Evolutionary conservation across 2,329 filamentous ascomycete species (phyloP).

Genomic region (Helotiales sp.): DNA sequence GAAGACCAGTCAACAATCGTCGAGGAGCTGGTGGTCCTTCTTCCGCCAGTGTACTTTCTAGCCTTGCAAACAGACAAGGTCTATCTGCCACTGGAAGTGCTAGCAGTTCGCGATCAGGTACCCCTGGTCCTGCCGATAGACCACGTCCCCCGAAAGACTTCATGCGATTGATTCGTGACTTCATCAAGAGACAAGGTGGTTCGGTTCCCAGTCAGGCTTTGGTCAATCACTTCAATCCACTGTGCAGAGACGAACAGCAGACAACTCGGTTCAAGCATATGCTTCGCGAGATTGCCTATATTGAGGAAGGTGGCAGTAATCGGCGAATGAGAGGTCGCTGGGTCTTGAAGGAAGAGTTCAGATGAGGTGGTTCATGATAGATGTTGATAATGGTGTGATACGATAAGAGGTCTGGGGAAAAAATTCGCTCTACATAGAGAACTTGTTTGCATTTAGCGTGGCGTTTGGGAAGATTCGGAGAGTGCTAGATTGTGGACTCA

Average conservation of each 20-base stretch:
- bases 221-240: constrained; percentile 87
- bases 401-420: neutral
- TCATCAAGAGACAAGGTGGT: constrained; percentile 78
- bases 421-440: neutral
- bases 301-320: constrained; percentile 53
- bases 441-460: constrained; percentile 24
- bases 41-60: constrained; percentile 56
- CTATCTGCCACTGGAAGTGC: constrained; percentile 46
- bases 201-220: constrained; percentile 82
- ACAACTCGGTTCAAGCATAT: constrained; percentile 83
- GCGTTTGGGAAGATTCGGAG: constrained; percentile 18
- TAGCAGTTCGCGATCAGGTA: constrained; percentile 53
- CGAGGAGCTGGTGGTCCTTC: constrained; percentile 57
- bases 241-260: constrained; percentile 70
- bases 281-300: constrained; percentile 73
- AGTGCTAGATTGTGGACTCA: neutral
- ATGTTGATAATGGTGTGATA: neutral
- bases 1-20: constrained; percentile 62
- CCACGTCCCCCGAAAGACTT: constrained; percentile 64
- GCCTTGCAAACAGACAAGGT: constrained; percentile 60
- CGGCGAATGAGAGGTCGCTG: constrained; percentile 41
- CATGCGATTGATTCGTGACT: constrained; percentile 74
- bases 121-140: constrained; percentile 48
- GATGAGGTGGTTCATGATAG: constrained; percentile 23
- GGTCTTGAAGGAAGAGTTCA: constrained; percentile 44